A percentile compares a stretch with the other conserved stretches of the same genome.
These are phyloP conservation scores for Rhodosporidiobolus sp. DNA, from an alignment of 768 basidiomycete genomes.

Conservation along the genomic window DNA sequence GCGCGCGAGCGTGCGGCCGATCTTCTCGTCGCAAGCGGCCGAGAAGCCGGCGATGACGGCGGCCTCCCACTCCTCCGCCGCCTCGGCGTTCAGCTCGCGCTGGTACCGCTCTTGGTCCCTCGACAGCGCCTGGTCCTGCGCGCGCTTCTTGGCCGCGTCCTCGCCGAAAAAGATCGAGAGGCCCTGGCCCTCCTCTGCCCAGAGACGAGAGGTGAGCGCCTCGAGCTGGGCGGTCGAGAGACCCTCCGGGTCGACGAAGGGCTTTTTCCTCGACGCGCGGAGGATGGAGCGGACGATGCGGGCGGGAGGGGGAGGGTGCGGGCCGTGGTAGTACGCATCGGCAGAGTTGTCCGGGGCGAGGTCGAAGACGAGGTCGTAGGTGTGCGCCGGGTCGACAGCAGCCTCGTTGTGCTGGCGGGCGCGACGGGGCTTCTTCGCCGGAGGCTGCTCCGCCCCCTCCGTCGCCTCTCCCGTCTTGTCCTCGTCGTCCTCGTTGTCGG, in stretches of 20 bases:
- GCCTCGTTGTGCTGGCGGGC: background rate
- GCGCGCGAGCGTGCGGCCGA: conserved; percentile 15
- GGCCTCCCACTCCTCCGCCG: conserved; percentile 34
- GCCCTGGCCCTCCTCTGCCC: conserved; percentile 17
- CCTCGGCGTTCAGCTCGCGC: conserved; percentile 26
- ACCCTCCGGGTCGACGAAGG: conserved; percentile 29
- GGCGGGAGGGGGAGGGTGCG: conserved; percentile 35
- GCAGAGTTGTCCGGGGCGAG: conserved; percentile 13
- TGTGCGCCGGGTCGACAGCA: conserved; percentile 25
- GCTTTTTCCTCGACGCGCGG: conserved; percentile 9
- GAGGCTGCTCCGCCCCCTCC: background rate
- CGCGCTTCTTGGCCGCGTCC: background rate
- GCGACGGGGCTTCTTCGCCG: background rate
- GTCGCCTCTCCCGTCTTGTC: background rate
- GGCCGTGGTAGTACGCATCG: conserved; percentile 39
- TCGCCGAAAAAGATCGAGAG: conserved; percentile 24
- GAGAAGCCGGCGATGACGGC: conserved; percentile 32
- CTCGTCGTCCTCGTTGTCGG: background rate
- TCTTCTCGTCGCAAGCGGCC: conserved; percentile 30
- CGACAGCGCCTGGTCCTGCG: background rate
- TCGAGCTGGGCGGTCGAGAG: conserved; percentile 23
- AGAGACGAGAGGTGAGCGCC: conserved; percentile 5
- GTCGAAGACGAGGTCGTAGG: conserved; percentile 34
- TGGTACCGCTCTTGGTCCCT: conserved; percentile 23
- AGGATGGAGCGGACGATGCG: conserved; percentile 28